A percentile compares a stretch with the other conserved stretches of the same genome.
Conservation (phyloP, 2,329 filamentous ascomycete species). For the Fusarium sp. region DNA sequence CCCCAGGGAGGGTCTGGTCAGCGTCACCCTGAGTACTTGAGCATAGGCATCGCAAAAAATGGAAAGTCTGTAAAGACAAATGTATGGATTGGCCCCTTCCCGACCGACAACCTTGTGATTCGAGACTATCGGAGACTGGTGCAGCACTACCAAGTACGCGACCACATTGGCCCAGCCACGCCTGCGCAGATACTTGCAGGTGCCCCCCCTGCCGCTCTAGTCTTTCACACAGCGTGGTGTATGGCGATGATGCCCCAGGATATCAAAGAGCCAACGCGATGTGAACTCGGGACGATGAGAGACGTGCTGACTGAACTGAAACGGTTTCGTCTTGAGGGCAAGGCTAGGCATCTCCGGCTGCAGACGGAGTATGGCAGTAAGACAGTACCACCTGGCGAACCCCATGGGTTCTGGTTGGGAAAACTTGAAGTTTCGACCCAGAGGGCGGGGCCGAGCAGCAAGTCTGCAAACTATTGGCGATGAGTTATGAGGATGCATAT, state of each 20-base stretch:
- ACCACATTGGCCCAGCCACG: slow-evolving; percentile 56
- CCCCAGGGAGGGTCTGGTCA: slow-evolving; percentile 10
- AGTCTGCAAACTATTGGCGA: slow-evolving; percentile 20
- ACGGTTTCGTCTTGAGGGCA: slow-evolving; percentile 49
- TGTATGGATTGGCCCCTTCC: slow-evolving; percentile 60
- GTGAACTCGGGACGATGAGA: slow-evolving; percentile 51
- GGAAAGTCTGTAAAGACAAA: slow-evolving; percentile 37
- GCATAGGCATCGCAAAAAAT: slow-evolving; percentile 40
- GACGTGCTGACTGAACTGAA: slow-evolving; percentile 57
- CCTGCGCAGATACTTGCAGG: slow-evolving; percentile 61
- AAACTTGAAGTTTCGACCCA: slow-evolving; percentile 33
- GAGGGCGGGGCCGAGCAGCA: slow-evolving; percentile 3
- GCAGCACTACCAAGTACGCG: slow-evolving; percentile 48
- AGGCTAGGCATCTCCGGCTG: slow-evolving; percentile 40
- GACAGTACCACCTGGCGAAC: slow-evolving; percentile 28
- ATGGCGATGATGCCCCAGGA: slow-evolving; percentile 54
- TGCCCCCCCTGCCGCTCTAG: slow-evolving; percentile 54
- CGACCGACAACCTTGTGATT: slow-evolving; percentile 50
- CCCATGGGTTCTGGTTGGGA: slow-evolving; percentile 52
- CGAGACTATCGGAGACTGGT: slow-evolving; percentile 60
- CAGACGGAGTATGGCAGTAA: slow-evolving; percentile 11
- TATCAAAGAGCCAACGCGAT: slow-evolving; percentile 43
- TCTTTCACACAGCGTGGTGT: slow-evolving; percentile 64
- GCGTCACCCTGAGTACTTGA: slow-evolving; percentile 39
- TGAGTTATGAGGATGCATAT: slow-evolving; percentile 1